Evolutionary conservation across 176 grass and related monocot species (phyloP), one percentile per base, ranked within the genome.

Genomic region (Oryza australiensis): DNA sequence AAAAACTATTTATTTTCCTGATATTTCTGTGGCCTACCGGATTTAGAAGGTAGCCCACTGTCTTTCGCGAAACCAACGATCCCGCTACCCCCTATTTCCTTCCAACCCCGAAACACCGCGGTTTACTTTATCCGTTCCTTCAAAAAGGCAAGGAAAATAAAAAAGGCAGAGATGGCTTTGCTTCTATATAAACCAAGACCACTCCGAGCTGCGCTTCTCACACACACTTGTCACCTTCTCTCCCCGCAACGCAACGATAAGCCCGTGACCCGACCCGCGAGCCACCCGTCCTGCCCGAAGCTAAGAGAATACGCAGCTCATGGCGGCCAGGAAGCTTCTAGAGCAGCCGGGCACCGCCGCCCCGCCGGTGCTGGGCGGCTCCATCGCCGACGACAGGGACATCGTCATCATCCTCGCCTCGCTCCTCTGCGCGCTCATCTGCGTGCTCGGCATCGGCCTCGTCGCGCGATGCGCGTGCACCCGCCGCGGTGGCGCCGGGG

Each of bases 341-440:
- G 26, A 48, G 72, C 60, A 48, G 72, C 40, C 62, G 12, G 32
- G 29, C 62, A 28, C 35, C 3, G 3, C 78, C 4, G 3, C 78
- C 7, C 26, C 5, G 15, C 43, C 57, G 48, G 34, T 27, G 63
- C 3, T n/a, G n/a, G 28, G 49, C 73, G 67, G 8, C 51, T 66
- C 73, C 73, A 63, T 75, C 67, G 72, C 62, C 2, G 33, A 77
- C 59, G 86, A 94, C 72, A 26, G 53, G 75, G 89, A 94, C 71
- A 84, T 94, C 65, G n/a, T 89, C 28, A 37, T 89, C 79, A 76
- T 94, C 75, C 89, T 94, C 26, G 89, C 92, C 0, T 79, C 89
- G 48, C 86, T 94, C 37, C 87, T 94, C 12, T 91, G 92, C 79
- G 92, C 86, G 63, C 79, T 94, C 76, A 62, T 94, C 62, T 82